Base-by-base conservation (phyloP, 208 protist species). In the Blechomonas ayalai region DNA sequence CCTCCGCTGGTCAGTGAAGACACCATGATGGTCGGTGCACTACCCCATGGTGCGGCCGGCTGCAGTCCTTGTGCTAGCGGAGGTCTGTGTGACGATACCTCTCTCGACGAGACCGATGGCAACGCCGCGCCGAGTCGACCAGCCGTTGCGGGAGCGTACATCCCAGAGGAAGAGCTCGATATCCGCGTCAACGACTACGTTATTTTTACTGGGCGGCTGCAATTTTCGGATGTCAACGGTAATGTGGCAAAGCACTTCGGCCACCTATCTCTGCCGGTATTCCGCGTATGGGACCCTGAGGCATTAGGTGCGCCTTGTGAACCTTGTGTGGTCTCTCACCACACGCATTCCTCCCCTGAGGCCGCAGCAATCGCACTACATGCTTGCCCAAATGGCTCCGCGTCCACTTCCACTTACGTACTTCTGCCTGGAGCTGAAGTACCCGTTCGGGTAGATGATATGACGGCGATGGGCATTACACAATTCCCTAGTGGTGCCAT, bases 141-240 rank as follows among this genome's bases (percentile, higher is more conserved):
- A 19, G 33, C 6, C 4, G 26, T 52, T 25, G 37, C n/a, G 32
- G 8, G 18, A 42, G 13, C 5, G 28, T 26, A 15, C 19, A 44
- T 54, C 1, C 32, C 31, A n/a, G 23, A 26, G 2, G 48, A 32
- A 25, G 34, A 55, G 15, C 18, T 37, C 3, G 51, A 45, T 2
- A 12, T 76, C 7, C 29, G 25, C 19, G 47, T 74, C 10, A 64
- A 67, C 44, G 77, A 86, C 57, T 81, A 86, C 52, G 65, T 81
- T 0, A 52, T 78, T 40, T 73, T 62, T 35, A 27, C 59, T 1
- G 77, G 77, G 0, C 48, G 59, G 15, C 44, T 86, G 8, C 46
- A 46, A 2, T 86, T 81, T 44, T 58, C 64, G 0, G 77, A 86
- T 51, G 55, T 75, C 6, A 57, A 75, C 28, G 13, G 15, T 0